These are phyloP conservation scores for Albizia julibrissin DNA, from an alignment of 306 rosid species.

Conservation along the genomic window DNA sequence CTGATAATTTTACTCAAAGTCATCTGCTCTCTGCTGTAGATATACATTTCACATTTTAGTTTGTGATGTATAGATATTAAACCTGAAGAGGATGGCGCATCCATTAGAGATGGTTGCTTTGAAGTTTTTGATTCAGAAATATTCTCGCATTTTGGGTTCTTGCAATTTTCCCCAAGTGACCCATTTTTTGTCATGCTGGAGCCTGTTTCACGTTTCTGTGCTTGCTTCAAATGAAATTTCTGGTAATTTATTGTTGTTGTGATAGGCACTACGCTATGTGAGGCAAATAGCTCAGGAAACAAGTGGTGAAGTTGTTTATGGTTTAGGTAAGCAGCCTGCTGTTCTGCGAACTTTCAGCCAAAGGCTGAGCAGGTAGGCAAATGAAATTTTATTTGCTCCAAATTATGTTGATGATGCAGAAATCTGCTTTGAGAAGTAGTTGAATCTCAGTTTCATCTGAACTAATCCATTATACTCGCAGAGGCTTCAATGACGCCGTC, in stretches of 20 bases:
- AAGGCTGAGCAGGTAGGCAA: constrained; percentile 77
- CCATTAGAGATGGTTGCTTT: neutral
- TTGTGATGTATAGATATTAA: neutral
- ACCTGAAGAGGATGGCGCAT: neutral
- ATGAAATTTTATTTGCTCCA: neutral
- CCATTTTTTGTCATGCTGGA: neutral
- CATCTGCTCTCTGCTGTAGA: neutral
- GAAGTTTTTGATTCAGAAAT: neutral
- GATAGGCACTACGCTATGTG: constrained; percentile 80
- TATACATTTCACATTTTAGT: neutral
- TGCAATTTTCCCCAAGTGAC: neutral
- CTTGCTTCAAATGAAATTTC: neutral
- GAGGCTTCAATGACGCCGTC: constrained; percentile 96
- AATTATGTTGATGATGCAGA: neutral
- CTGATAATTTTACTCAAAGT: neutral
- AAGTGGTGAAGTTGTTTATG: constrained; percentile 94
- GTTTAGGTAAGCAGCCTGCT: constrained; percentile 97
- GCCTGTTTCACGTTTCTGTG: neutral
- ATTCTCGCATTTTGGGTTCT: neutral
- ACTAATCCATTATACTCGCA: constrained; percentile 34
- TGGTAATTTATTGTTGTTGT: constrained; percentile 36
- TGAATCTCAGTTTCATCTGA: neutral
- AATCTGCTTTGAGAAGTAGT: neutral
- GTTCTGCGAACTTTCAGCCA: constrained; percentile 94
- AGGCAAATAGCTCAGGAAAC: constrained; percentile 97